Conservation (phyloP, 805 yeast species). For the Saturnispora quitensis region DNA sequence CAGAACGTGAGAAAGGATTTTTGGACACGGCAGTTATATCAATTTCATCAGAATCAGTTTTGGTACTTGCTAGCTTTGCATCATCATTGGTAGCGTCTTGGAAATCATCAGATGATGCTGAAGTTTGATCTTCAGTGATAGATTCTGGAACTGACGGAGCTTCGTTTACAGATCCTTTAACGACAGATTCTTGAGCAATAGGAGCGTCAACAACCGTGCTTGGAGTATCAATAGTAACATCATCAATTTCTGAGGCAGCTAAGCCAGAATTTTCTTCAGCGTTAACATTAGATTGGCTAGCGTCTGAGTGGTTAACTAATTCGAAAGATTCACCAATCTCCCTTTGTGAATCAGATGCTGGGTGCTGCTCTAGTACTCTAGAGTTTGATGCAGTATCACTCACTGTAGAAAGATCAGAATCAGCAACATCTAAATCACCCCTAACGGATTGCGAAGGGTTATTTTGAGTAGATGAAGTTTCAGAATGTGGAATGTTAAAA, state of each 20-base stretch:
- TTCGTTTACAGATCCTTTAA: slow-evolving; percentile 1
- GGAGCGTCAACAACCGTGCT: slow-evolving; percentile 7
- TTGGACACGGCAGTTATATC: background rate
- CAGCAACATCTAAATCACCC: slow-evolving; percentile 50
- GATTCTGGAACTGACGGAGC: slow-evolving; percentile 9
- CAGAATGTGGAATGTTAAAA: slow-evolving; percentile 60
- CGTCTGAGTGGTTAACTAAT: slow-evolving; percentile 42
- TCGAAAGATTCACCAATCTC: slow-evolving; percentile 41
- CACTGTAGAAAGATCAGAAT: slow-evolving; percentile 29
- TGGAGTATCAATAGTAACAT: slow-evolving; percentile 2
- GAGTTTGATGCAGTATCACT: slow-evolving; percentile 25
- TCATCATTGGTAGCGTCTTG: slow-evolving; percentile 14
- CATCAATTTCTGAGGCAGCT: slow-evolving; percentile 3
- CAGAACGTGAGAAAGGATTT: slow-evolving; percentile 15
- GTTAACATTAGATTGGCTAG: slow-evolving; percentile 4
- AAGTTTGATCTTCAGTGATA: slow-evolving; percentile 3
- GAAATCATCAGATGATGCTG: slow-evolving; percentile 12
- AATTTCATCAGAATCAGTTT: slow-evolving; percentile 4
- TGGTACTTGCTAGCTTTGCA: slow-evolving; percentile 7
- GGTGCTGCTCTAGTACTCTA: slow-evolving; percentile 6
- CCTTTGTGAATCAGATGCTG: slow-evolving; percentile 9
- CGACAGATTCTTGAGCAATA: background rate
- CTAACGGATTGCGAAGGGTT: slow-evolving; percentile 88
- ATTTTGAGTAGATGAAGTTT: slow-evolving; percentile 85
- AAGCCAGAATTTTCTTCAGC: background rate